Evolutionary conservation across 176 grass and related monocot species (phyloP), one percentile per base, ranked within the genome.

Genomic region (Canna indica): DNA sequence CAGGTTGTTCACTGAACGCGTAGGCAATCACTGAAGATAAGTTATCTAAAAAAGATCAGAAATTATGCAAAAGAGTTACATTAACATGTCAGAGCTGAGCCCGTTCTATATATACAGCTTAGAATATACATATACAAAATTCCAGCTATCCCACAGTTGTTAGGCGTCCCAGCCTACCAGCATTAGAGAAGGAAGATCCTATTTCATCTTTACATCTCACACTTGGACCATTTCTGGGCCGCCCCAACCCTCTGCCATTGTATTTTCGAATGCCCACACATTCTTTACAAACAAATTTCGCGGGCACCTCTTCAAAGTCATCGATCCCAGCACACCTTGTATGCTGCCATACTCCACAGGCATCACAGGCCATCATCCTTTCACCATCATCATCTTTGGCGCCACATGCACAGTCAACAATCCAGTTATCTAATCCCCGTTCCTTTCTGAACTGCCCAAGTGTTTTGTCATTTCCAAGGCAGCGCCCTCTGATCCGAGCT

Each of bases 311-410:
- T 14, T 97, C 89, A 68, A 73, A 79, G 83, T 97, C 94, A 30
- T 70, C 87, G 42, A 97, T 87, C 13, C 94, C 89, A 1, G 81
- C 84, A 47, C 94, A 97, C 53, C 94, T 97, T 15, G 89, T 97
- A 63, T 97, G 94, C 74, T 97, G 94, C 94, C 94, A 97, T 27
- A 90, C 84, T 52, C 89, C 94, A 73, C 94, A 97, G 10, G 67
- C 36, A 47, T 97, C 94, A 57, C 94, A 97, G 14, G 94, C 94
- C 76, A 97, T 67, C 94, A 97, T 97, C 68, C 94, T 87, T 71
- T 97, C 94, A 2, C 94, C 94, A 33, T 97, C 94, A 50, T 97
- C 94, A 16, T 97, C 94, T 63, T 85, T 88, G 59, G 94, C 94
- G 4, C 94, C 94, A 29, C 94, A 97, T 35, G 61, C 69, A 50